phyloP scores from a whole-genome alignment of 441 rosid species.

The Brassica hybrid region DNA sequence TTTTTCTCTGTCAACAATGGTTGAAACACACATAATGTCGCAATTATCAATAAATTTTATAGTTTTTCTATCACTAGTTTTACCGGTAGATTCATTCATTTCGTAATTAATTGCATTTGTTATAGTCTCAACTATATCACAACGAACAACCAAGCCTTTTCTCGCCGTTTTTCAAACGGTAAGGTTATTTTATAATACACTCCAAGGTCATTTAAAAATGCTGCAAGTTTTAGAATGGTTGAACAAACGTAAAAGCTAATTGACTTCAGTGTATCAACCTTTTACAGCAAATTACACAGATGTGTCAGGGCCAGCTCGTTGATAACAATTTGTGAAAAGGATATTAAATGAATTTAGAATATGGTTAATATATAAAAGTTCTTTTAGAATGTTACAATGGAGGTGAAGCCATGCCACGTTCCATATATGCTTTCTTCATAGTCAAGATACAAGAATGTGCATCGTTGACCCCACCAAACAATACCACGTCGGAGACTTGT shows the following conservation, averaged over 20 bases:
- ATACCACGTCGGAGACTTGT: constrained; percentile 20
- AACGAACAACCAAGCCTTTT: not conserved
- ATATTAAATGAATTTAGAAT: not conserved
- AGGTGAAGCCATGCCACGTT: constrained; percentile 33
- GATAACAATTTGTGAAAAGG: not conserved
- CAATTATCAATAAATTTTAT: not conserved
- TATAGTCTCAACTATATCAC: constrained; percentile 7
- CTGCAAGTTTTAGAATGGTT: constrained; percentile 20
- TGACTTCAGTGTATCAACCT: constrained; percentile 6
- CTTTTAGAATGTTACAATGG: not conserved
- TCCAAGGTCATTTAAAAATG: not conserved
- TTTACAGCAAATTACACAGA: not conserved
- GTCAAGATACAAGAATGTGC: constrained; percentile 40
- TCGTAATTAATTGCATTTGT: not conserved
- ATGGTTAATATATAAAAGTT: not conserved
- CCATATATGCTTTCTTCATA: constrained; percentile 35
- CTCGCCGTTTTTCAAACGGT: not conserved
- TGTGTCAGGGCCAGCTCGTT: not conserved
- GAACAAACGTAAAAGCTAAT: constrained; percentile 28
- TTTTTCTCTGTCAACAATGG: too few relatives aligned
- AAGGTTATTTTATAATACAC: not conserved
- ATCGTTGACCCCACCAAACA: constrained; percentile 39
- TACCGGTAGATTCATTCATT: not conserved
- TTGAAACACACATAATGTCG: not conserved
- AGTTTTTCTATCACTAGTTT: not conserved